These are phyloP conservation scores for Anastatica hierochuntica DNA, from an alignment of 345 rosid species.

Conservation along the genomic window DNA sequence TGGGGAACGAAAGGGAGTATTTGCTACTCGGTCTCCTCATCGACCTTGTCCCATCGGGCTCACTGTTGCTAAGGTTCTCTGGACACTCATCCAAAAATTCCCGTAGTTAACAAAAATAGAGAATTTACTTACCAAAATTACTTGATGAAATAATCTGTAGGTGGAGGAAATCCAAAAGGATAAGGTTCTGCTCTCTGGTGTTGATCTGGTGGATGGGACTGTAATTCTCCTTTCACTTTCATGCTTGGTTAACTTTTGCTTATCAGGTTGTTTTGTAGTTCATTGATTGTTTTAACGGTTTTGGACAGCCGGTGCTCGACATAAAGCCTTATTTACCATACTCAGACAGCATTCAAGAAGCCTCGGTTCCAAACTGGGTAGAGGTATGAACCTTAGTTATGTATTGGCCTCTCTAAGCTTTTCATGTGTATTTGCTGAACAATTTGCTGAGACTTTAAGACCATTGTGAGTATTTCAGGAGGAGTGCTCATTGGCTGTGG, in stretches of 20 bases:
- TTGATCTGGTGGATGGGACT: slow-evolving; percentile 92
- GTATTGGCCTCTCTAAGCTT: background rate
- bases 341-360: slow-evolving; percentile 66
- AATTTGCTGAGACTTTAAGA: too few relatives aligned
- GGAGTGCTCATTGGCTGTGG: slow-evolving; percentile 51
- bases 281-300: slow-evolving; percentile 9
- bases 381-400: slow-evolving; percentile 32
- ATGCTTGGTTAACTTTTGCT: background rate
- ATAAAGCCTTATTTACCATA: slow-evolving; percentile 86
- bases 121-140: background rate
- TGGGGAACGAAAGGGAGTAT: slow-evolving; percentile 74
- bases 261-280: background rate
- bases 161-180: slow-evolving; percentile 71
- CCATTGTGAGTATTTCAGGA: slow-evolving; percentile 43
- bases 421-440: background rate
- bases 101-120: background rate
- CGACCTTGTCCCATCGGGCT: slow-evolving; percentile 91
- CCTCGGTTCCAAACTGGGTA: slow-evolving; percentile 75
- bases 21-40: slow-evolving; percentile 90
- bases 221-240: slow-evolving; percentile 35
- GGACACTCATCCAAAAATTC: background rate
- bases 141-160: slow-evolving; percentile 19
- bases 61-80: slow-evolving; percentile 75
- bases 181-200: slow-evolving; percentile 72
- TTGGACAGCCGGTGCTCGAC: slow-evolving; percentile 68